These are phyloP conservation scores for Hondaea fermentalgiana DNA, from an alignment of 108 stramenopile genomes.

Conservation along the genomic window DNA sequence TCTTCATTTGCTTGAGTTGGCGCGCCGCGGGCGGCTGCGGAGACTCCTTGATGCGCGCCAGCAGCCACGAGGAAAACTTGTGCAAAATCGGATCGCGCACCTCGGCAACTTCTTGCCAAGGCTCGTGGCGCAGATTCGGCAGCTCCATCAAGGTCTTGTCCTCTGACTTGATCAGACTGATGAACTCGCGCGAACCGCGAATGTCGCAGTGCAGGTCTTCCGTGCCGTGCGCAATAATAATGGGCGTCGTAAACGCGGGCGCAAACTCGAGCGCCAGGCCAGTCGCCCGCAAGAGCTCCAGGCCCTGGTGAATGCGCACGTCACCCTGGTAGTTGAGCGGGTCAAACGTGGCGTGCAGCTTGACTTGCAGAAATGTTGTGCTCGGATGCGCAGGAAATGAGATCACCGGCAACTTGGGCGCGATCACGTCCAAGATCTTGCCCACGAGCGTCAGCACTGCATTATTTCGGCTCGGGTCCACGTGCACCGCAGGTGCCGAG, in stretches of 20 bases:
- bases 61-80: neutral
- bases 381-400: neutral
- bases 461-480: neutral
- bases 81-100: neutral
- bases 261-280: neutral
- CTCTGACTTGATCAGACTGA: neutral
- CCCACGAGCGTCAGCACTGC: neutral
- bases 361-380: neutral
- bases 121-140: neutral
- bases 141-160: slow-evolving; percentile 4
- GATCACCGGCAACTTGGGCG: neutral
- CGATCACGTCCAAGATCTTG: neutral
- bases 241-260: neutral
- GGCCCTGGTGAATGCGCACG: neutral
- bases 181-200: neutral
- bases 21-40: neutral
- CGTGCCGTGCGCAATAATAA: neutral
- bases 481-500: neutral
- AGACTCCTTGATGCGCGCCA: neutral
- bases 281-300: neutral
- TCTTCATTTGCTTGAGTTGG: neutral
- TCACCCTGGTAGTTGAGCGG: neutral
- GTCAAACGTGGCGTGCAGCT: neutral
- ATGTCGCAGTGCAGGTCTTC: neutral
- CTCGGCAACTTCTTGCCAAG: neutral